These are phyloP conservation scores for Fusarium sp. DNA, from an alignment of 2,329 filamentous ascomycete species.

Conservation along the genomic window DNA sequence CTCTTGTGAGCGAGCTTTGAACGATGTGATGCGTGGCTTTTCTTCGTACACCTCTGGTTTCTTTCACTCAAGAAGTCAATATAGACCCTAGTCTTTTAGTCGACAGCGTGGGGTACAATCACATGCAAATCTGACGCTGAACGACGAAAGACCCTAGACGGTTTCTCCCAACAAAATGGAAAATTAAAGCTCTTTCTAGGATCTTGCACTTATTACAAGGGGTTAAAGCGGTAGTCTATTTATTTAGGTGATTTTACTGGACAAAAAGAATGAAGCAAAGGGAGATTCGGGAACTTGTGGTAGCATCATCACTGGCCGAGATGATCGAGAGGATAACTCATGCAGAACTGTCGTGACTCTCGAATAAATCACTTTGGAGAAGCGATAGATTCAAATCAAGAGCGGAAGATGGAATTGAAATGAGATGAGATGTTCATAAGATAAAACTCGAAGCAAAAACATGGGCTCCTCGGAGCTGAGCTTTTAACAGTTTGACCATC, in stretches of 20 bases:
- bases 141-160: slow-evolving; percentile 3
- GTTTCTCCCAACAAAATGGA: slow-evolving; percentile 16
- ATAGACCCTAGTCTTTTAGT: slow-evolving; percentile 17
- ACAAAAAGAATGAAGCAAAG: slow-evolving; percentile 3
- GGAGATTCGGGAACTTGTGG: not conserved
- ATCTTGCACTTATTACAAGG: not conserved
- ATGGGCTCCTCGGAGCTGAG: not conserved
- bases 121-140: slow-evolving; percentile 28
- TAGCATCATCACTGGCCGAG: not conserved
- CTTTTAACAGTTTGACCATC: not conserved
- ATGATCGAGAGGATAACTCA: not conserved
- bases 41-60: slow-evolving; percentile 15
- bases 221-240: not conserved
- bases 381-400: not conserved
- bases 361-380: not conserved
- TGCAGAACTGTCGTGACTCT: not conserved
- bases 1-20: not conserved
- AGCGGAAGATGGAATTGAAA: not conserved
- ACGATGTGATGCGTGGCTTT: slow-evolving; percentile 22
- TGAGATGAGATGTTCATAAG: too few relatives aligned
- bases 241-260: not conserved
- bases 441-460: not conserved
- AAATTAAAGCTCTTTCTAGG: not conserved
- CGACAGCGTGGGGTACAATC: slow-evolving; percentile 33
- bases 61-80: slow-evolving; percentile 4